Evolutionary conservation across 495 filamentous ascomycete genomes (phyloP).

Genomic region (Penicillium arizonense): DNA sequence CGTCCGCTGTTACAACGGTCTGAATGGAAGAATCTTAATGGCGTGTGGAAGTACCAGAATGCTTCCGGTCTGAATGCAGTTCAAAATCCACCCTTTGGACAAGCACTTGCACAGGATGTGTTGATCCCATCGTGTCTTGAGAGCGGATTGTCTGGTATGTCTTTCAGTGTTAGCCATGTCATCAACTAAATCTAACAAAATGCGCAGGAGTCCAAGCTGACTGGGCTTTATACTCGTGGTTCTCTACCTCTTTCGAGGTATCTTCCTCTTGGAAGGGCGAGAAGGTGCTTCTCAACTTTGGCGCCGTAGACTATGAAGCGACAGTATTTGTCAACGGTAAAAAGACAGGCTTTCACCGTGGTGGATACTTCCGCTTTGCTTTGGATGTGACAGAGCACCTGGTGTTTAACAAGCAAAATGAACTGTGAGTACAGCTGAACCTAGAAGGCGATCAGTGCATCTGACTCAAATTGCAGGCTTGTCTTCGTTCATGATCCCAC

Average conservation of each 20-base stretch:
- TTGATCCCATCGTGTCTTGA: constrained; percentile 67
- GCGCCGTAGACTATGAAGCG: constrained; percentile 66
- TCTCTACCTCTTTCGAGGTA: constrained; percentile 54
- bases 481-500: constrained; percentile 68
- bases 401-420: constrained; percentile 41
- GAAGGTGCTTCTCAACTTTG: constrained; percentile 61
- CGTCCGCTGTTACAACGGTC: constrained; percentile 58
- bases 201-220: constrained; percentile 50
- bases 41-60: constrained; percentile 62
- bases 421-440: constrained; percentile 40
- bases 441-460: background rate
- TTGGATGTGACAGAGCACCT: constrained; percentile 57
- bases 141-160: constrained; percentile 49
- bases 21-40: constrained; percentile 63
- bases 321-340: constrained; percentile 62
- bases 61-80: constrained; percentile 39
- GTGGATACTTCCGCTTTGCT: constrained; percentile 62
- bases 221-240: constrained; percentile 57
- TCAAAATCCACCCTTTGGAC: constrained; percentile 38
- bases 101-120: constrained; percentile 46
- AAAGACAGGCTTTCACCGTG: constrained; percentile 52
- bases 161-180: background rate
- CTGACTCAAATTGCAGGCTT: constrained; percentile 34
- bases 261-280: constrained; percentile 45
- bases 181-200: constrained; percentile 1